Evolutionary conservation across 371 early-diverging fungal genomes (phyloP), one percentile per base, ranked within the genome.

Genomic region (Haplosporangium sp.): DNA sequence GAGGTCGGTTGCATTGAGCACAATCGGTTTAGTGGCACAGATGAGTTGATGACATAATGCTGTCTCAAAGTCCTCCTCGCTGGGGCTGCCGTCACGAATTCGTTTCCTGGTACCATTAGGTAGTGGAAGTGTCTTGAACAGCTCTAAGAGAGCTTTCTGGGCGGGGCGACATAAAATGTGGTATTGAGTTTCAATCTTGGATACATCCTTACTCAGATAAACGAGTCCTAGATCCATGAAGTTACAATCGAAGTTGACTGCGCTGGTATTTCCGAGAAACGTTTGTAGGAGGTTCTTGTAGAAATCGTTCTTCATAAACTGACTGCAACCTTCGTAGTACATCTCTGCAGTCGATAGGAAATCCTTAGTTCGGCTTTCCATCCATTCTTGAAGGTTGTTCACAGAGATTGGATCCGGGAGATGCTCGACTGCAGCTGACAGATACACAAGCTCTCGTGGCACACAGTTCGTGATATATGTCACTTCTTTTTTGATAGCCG

Each of bases 1-100:
- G 73, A 73, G 62, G 23, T 72, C 67, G 20, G 73, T 66, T 55
- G 67, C 63, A 18, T 53, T 53, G 63, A 62, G 67, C 42, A 58
- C 38, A 36, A 73, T 59, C 38, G 67, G 67, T 16, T 73, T 73
- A 55, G 53, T 16, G 54, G 59, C 21, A 38, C 62, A 54, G 7
- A 62, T 62, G 61, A 73, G 54, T 38, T 60, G 62, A 55, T 62
- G 67, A 46, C 0, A 73, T 0, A 67, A 36, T 57, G 58, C 63
- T 13, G 2, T 13, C 54, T 66, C 67, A 50, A 67, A 73, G 2
- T 67, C 43, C 36, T 62, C 59, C 42, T 55, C 63, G 23, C 36
- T 43, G 21, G 62, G 38, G 41, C 51, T 57, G 48, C 52, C 52
- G 41, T 56, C 56, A 40, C 16, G 38, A 18, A 68, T 23, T 37